Percentiles rank a stretch among this genome's conserved stretches.
phyloP scores from a whole-genome alignment of 176 grass and related monocot genomes.

The Lolium perenne region DNA sequence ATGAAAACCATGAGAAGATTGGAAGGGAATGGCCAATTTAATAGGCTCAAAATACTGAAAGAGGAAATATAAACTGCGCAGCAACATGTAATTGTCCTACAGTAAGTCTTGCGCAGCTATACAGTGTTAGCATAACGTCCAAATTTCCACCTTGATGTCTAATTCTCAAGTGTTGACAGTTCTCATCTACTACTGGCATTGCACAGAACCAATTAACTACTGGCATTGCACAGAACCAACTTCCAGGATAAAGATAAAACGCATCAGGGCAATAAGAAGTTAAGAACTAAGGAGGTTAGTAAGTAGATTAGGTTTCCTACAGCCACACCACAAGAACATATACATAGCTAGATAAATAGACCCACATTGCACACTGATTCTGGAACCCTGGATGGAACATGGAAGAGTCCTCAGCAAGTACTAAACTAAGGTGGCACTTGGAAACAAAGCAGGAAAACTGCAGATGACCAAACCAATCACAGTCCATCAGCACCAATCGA shows the following conservation, averaged over 20 bases:
- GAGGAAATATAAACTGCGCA: background rate
- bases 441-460: background rate
- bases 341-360: background rate
- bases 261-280: background rate
- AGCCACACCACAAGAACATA: background rate
- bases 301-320: background rate
- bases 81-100: background rate
- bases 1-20: conserved; percentile 29
- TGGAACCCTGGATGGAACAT: too few relatives aligned
- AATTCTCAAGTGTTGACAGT: background rate
- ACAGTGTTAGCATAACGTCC: background rate
- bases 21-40: background rate
- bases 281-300: too few relatives aligned
- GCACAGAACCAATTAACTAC: background rate
- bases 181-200: background rate
- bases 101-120: background rate
- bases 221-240: too few relatives aligned
- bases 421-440: background rate
- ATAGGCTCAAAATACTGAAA: background rate
- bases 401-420: background rate
- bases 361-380: background rate
- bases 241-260: background rate
- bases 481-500: too few relatives aligned
- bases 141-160: background rate
- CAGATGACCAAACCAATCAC: background rate